Base-by-base conservation (phyloP, 129 eudicot species). In the Cynara cardunculus region DNA sequence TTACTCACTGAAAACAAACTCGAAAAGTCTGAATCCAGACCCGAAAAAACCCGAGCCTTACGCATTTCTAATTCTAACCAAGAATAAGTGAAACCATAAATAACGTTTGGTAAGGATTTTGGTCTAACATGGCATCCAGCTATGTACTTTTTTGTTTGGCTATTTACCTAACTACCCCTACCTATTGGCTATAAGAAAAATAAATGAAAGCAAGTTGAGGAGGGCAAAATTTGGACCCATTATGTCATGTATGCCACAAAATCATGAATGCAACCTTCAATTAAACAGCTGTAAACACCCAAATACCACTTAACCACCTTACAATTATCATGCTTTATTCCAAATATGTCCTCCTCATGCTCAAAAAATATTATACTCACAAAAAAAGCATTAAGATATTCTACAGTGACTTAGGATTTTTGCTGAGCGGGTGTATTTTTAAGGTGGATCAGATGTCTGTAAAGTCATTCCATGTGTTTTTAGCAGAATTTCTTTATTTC, bases 261-360 rank as follows among this genome's bases (percentile, higher is more conserved):
- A 67, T 53, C 24, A 82, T 82, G 85, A 82, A 82, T 82, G 72
- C 81, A 75, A 53, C 85, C 72, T 69, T 68, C 65, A 76, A 53
- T 56, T 69, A 82, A 82, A 82, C 81, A 82, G 86, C 86, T 82
- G 86, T 81, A 53, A 75, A 75, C 76, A 67, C 75, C 80, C 76
- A 81, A 74, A 41, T 75, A 22, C 69, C 80, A 74, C 80, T 70
- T 76, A 82, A 82, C 67, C 46, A 70, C 27, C 79, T 69, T 69
- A 53, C 74, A 70, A 69, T 82, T 49, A 62, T 64, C 41, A 7
- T 69, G 72, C 62, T 34, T 82, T 69, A 31, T 76, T 69, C 18
- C 81, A 82, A 81, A 70, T 18, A 65, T 65, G 84, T 74, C 84
- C 32, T 65, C 68, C 18, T 81, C 84, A 64, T 73, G 39, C 32